phyloP scores from a whole-genome alignment of 2,329 filamentous ascomycete species.

The Biscogniauxia marginata region DNA sequence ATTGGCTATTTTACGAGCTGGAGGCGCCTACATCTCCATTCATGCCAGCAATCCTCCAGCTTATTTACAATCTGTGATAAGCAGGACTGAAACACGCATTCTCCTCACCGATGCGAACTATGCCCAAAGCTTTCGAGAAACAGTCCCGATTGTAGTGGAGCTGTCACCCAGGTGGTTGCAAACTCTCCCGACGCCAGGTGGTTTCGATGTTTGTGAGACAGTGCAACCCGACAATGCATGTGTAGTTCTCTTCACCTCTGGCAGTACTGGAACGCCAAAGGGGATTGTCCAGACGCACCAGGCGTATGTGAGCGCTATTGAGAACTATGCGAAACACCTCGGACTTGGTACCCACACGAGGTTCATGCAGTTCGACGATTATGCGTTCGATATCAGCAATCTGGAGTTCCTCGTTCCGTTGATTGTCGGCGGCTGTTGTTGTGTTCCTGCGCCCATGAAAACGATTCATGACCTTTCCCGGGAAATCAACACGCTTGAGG shows the following conservation, averaged over 20 bases:
- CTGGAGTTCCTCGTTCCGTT: conserved; percentile 14
- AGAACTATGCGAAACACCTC: conserved; percentile 13
- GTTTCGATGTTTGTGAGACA: not conserved
- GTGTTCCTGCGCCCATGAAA: conserved; percentile 12
- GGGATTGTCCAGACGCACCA: conserved; percentile 18
- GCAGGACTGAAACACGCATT: conserved; percentile 12
- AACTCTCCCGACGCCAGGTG: not conserved
- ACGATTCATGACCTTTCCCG: conserved; percentile 8
- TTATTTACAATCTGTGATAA: conserved; percentile 21
- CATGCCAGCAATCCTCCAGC: conserved; percentile 36
- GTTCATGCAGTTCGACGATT: conserved; percentile 13
- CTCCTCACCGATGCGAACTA: conserved; percentile 12
- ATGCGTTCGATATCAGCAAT: conserved; percentile 16
- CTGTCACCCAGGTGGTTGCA: conserved; percentile 7
- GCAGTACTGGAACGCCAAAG: conserved; percentile 21
- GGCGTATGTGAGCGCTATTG: conserved; percentile 9
- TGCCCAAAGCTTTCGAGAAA: conserved; percentile 10
- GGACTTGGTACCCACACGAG: conserved; percentile 11
- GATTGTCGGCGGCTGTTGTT: conserved; percentile 11
- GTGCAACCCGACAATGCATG: conserved; percentile 13
- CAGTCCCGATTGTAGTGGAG: conserved; percentile 10
- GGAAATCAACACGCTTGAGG: conserved; percentile 9
- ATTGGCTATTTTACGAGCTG: conserved; percentile 35
- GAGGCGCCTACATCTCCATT: conserved; percentile 37
- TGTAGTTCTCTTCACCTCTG: conserved; percentile 21